A percentile compares a stretch with the other conserved stretches of the same genome.
Conservation (phyloP, 192 early-diverging fungal species). For the Phlyctochytrium bullatum region DNA sequence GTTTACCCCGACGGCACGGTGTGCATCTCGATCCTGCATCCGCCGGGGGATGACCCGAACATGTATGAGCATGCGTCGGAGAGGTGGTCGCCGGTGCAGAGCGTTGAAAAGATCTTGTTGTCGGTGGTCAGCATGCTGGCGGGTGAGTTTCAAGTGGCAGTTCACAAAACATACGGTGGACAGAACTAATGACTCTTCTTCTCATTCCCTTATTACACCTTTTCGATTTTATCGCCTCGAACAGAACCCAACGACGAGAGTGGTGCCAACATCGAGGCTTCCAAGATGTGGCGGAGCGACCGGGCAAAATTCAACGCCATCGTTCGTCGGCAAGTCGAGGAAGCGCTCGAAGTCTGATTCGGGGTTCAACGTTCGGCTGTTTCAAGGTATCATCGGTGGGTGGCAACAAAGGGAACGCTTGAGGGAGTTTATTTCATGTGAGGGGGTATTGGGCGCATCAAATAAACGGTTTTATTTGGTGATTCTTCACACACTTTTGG, state of each 20-base stretch:
- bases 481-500: too few relatives aligned
- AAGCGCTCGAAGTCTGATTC: slow-evolving; percentile 71
- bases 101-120: slow-evolving; percentile 96
- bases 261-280: slow-evolving; percentile 97
- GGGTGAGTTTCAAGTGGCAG: slow-evolving; percentile 41
- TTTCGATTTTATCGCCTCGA: not conserved
- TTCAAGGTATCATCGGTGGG: too few relatives aligned
- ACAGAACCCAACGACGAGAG: slow-evolving; percentile 96
- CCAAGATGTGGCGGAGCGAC: slow-evolving; percentile 92
- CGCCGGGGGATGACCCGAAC: slow-evolving; percentile 97
- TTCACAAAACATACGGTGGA: not conserved
- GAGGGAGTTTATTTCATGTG: too few relatives aligned
- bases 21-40: slow-evolving; percentile 97
- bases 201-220: slow-evolving; percentile 1
- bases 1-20: slow-evolving; percentile 95
- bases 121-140: slow-evolving; percentile 95
- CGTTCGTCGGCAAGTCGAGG: slow-evolving; percentile 72
- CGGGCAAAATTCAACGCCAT: slow-evolving; percentile 77
- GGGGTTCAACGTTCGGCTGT: too few relatives aligned
- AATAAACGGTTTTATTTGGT: too few relatives aligned
- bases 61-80: slow-evolving; percentile 96
- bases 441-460: too few relatives aligned
- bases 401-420: too few relatives aligned
- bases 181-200: not conserved
- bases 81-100: slow-evolving; percentile 97